These are phyloP conservation scores for Candida schatavii DNA, from an alignment of 805 yeast species.

Conservation along the genomic window DNA sequence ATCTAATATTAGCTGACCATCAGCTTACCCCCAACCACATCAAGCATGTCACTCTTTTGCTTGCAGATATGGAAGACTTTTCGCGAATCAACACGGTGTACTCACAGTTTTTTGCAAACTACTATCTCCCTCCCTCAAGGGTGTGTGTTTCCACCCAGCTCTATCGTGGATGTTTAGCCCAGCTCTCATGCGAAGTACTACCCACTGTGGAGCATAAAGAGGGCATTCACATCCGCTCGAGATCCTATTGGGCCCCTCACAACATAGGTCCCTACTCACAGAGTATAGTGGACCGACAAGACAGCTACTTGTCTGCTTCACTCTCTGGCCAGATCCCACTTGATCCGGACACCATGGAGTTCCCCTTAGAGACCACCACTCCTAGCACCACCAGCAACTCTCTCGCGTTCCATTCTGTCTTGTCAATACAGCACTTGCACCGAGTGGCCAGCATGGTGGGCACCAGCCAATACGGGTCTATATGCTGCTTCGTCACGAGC, in stretches of 20 bases:
- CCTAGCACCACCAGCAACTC: slow-evolving; percentile 11
- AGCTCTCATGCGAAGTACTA: slow-evolving; percentile 60
- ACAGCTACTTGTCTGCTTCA: slow-evolving; percentile 46
- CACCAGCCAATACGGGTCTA: slow-evolving; percentile 36
- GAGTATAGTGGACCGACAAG: slow-evolving; percentile 48
- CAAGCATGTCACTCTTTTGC: slow-evolving; percentile 57
- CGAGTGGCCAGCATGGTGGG: slow-evolving; percentile 57
- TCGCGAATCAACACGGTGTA: slow-evolving; percentile 60
- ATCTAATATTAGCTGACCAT: slow-evolving; percentile 25
- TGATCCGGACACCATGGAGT: slow-evolving; percentile 63
- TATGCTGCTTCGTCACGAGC: slow-evolving; percentile 55
- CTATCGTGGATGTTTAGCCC: slow-evolving; percentile 38
- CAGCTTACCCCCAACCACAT: slow-evolving; percentile 43
- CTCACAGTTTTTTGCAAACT: slow-evolving; percentile 48
- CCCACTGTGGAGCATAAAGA: slow-evolving; percentile 30
- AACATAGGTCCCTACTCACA: slow-evolving; percentile 98
- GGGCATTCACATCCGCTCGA: slow-evolving; percentile 88
- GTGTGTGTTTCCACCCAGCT: slow-evolving; percentile 70
- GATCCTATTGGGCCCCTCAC: slow-evolving; percentile 98
- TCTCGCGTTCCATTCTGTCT: slow-evolving; percentile 34
- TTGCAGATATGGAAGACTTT: slow-evolving; percentile 67
- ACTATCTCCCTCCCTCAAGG: slow-evolving; percentile 80
- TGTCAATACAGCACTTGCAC: slow-evolving; percentile 74
- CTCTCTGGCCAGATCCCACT: slow-evolving; percentile 93
- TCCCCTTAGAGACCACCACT: background rate